These are phyloP conservation scores for Alopecurus myosuroides DNA, from an alignment of 176 grass and related monocot species.

Conservation along the genomic window DNA sequence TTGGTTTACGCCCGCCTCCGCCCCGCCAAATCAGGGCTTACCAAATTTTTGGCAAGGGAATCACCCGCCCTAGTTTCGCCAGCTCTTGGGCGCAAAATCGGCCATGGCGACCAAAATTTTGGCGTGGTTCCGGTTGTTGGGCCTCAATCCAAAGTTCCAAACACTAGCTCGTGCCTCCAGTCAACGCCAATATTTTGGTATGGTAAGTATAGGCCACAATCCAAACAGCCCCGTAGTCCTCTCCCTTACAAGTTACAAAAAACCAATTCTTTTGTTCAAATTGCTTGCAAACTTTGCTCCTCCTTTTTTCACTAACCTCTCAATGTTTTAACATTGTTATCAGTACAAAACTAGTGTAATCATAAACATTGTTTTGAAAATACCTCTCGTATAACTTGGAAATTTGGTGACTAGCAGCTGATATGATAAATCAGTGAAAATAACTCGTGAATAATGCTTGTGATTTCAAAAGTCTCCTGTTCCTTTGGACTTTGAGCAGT, in stretches of 20 bases:
- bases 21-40: no score
- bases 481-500: neutral
- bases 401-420: neutral
- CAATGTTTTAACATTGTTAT: neutral
- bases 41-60: no score
- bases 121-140: no score
- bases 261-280: neutral
- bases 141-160: no score
- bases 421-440: neutral
- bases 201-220: no score
- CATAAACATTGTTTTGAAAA: neutral
- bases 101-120: no score
- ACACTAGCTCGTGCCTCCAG: no score
- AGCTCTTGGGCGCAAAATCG: no score
- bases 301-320: neutral
- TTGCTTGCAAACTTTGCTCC: neutral
- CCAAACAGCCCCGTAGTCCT: no score
- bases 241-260: neutral
- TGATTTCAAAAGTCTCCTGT: neutral
- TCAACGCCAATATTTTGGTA: no score
- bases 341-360: neutral
- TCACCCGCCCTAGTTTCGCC: no score
- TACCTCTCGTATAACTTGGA: neutral
- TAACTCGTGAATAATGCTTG: neutral
- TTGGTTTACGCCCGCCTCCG: no score